These are phyloP conservation scores for Dittrichia graveolens DNA, from an alignment of 129 eudicot genomes.

Conservation along the genomic window DNA sequence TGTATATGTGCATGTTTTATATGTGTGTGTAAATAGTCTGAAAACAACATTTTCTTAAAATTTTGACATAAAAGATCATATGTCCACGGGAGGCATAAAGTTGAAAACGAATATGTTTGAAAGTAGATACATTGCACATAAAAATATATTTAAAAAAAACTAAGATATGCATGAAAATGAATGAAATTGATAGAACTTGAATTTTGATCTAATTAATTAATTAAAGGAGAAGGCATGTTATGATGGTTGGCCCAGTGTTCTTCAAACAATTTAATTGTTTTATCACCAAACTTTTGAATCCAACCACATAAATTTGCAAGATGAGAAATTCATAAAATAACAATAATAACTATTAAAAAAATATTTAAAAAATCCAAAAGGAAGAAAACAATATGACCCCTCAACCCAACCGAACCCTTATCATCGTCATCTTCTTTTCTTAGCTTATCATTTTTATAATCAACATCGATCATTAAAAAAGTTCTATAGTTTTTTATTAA, in stretches of 20 bases:
- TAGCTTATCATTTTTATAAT: not conserved
- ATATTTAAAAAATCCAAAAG: not conserved
- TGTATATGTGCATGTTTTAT: not conserved
- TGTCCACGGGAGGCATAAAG: constrained; percentile 18
- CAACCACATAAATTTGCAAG: constrained; percentile 47
- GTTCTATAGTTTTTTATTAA: not conserved
- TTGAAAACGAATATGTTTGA: constrained; percentile 22
- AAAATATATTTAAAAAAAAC: not conserved
- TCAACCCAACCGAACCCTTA: not conserved
- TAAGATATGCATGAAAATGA: constrained; percentile 2
- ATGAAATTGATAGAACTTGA: not conserved
- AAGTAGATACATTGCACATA: constrained; percentile 13
- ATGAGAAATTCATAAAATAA: constrained; percentile 3
- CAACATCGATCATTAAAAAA: not conserved
- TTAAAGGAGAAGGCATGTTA: constrained; percentile 32
- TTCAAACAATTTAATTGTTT: constrained; percentile 50
- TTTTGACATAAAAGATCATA: constrained; percentile 18
- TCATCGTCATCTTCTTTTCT: not conserved
- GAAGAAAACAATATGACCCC: constrained; percentile 10
- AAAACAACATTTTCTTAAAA: constrained; percentile 32
- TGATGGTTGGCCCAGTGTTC: constrained; percentile 52
- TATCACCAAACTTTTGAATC: constrained; percentile 50
- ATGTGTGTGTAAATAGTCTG: not conserved
- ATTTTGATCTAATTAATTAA: constrained; percentile 1
- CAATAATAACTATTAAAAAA: not conserved